Percentiles rank a stretch among this genome's conserved stretches.
Conservation (phyloP, 805 yeast genomes). For the Wickerhamomyces sydowiorum region DNA sequence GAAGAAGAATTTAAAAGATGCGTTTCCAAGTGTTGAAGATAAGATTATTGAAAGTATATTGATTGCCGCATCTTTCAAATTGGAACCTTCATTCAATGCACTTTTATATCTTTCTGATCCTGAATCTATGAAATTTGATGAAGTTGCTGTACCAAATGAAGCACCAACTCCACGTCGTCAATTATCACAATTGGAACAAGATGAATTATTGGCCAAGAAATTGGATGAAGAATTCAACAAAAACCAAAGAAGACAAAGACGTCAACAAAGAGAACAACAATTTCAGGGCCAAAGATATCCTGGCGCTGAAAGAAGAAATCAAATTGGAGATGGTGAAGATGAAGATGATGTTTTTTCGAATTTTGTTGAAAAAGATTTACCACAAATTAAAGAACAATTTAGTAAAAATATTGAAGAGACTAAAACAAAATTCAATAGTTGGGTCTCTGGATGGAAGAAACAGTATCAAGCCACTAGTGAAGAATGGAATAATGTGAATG, state of each 20-base stretch:
- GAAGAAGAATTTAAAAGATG: slow-evolving; percentile 63
- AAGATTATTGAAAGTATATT: slow-evolving; percentile 69
- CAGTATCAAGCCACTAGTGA: slow-evolving; percentile 5
- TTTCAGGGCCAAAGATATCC: slow-evolving; percentile 19
- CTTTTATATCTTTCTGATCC: slow-evolving; percentile 77
- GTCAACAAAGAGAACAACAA: slow-evolving; percentile 23
- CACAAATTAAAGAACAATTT: slow-evolving; percentile 60
- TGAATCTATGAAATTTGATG: slow-evolving; percentile 40
- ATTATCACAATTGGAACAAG: slow-evolving; percentile 51
- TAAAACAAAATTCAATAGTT: slow-evolving; percentile 62
- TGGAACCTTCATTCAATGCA: slow-evolving; percentile 88
- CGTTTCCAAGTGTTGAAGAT: slow-evolving; percentile 77
- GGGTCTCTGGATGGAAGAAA: slow-evolving; percentile 38
- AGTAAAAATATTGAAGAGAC: slow-evolving; percentile 79
- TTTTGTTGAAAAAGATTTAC: slow-evolving; percentile 49
- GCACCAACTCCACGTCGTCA: slow-evolving; percentile 22
- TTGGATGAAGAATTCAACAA: slow-evolving; percentile 60
- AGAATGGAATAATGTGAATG: not conserved
- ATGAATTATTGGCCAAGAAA: slow-evolving; percentile 77
- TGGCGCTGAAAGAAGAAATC: slow-evolving; percentile 6
- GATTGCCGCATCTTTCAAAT: slow-evolving; percentile 76
- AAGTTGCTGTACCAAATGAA: slow-evolving; percentile 24
- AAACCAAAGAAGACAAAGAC: slow-evolving; percentile 14
- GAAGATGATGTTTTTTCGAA: slow-evolving; percentile 49
- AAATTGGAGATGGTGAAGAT: slow-evolving; percentile 22